phyloP scores from a whole-genome alignment of 2,329 filamentous ascomycete genomes.

The Aspergillus glaucus region DNA sequence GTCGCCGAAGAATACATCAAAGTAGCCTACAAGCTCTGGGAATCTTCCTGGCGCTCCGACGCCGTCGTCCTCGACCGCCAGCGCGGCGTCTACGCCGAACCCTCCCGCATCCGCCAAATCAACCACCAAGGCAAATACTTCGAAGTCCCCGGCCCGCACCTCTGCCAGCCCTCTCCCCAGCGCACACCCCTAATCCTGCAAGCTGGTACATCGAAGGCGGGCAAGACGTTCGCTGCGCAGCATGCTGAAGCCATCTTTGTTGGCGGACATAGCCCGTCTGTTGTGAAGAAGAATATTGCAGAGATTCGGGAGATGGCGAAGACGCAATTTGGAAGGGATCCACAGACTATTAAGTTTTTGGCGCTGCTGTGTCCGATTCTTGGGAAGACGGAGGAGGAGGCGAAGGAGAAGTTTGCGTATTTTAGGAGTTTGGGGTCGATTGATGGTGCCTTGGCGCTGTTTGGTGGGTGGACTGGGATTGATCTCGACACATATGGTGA shows the following conservation, averaged over 20 bases:
- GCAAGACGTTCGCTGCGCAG: slow-evolving; percentile 61
- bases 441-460: slow-evolving; percentile 63
- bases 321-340: slow-evolving; percentile 51
- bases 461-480: slow-evolving; percentile 69
- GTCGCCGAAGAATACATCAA: slow-evolving; percentile 59
- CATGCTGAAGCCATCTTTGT: slow-evolving; percentile 69
- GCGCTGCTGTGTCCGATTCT: slow-evolving; percentile 61
- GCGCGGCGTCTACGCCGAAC: slow-evolving; percentile 55
- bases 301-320: slow-evolving; percentile 56
- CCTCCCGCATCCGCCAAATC: slow-evolving; percentile 56
- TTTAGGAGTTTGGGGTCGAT: slow-evolving; percentile 56
- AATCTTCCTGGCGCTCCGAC: slow-evolving; percentile 62
- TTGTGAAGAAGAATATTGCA: slow-evolving; percentile 56
- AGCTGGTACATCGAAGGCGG: slow-evolving; percentile 61
- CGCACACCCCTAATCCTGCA: slow-evolving; percentile 64
- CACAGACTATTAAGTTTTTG: slow-evolving; percentile 59
- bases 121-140: slow-evolving; percentile 61
- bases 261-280: slow-evolving; percentile 56
- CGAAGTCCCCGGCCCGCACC: slow-evolving; percentile 58
- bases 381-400: slow-evolving; percentile 60
- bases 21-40: slow-evolving; percentile 61
- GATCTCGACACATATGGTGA: slow-evolving; percentile 56
- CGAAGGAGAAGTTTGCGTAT: slow-evolving; percentile 57
- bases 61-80: slow-evolving; percentile 57
- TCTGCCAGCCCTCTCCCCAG: slow-evolving; percentile 61